Evolutionary conservation across 805 yeast genomes (phyloP), one percentile per base, ranked within the genome.

Genomic region (Candida silvatica): DNA sequence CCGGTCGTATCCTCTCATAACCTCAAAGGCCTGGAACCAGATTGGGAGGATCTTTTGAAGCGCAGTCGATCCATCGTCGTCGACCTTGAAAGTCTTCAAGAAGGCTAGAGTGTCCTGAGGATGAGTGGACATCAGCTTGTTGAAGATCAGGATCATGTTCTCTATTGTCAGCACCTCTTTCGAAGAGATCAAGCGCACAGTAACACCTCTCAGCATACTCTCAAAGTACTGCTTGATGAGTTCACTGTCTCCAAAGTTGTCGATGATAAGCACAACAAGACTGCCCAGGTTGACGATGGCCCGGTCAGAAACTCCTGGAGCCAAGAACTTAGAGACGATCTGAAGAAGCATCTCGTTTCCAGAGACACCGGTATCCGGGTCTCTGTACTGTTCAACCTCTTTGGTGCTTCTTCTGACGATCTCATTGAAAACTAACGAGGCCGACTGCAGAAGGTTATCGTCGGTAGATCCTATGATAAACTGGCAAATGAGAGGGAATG

Each of bases 21-120:
- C 75, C 46, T 84, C 90, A 56, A 85, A 88, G 2, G 85, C 71
- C 18, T 73, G 74, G 32, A 90, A 69, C 97, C 97, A 92, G 34
- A 82, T 78, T 2, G 80, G 78, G 34, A 90, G 53, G 1, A 85
- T 73, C 3, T 69, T 56, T 17, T 61, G 61, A 7, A 87, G 60
- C 1, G 81, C 79, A 18, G 65, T 46, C 11, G 29, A 12, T 6
- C 26, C 31, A 39, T 14, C 42, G 2, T 40, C 37, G 3, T 60
- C 59, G 14, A 47, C 20, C 27, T 35, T 28, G 37, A 72, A 59
- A 6, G 58, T 56, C 16, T 64, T 59, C 34, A 90, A 66, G 38
- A 85, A 77, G 27, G 74, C 64, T 2, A 88, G 58, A 25, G 85
- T 77, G 14, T 77, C 77, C 6, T 54, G 54, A 0, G 92, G 77